Conservation (phyloP, 2,329 filamentous ascomycete species). For the Aspergillus quadrilineatus region DNA sequence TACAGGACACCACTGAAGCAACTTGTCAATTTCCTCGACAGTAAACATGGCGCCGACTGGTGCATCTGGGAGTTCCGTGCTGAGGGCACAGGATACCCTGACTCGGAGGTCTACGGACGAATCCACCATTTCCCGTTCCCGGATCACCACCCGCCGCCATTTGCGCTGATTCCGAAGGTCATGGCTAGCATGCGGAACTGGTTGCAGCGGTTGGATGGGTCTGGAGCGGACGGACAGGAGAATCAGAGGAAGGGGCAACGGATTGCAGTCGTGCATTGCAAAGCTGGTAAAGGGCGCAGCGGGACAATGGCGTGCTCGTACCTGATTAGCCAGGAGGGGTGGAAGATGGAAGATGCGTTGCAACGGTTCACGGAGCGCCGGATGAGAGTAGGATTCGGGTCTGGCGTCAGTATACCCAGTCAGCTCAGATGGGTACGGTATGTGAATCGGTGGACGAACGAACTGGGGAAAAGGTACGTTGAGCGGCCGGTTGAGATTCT, state of each 20-base stretch:
- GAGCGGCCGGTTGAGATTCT: slow-evolving; percentile 81
- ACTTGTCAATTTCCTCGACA: slow-evolving; percentile 83
- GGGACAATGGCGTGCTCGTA: slow-evolving; percentile 87
- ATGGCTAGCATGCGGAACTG: slow-evolving; percentile 92
- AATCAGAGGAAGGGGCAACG: slow-evolving; percentile 44
- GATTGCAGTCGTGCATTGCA: slow-evolving; percentile 92
- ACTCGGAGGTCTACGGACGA: slow-evolving; percentile 79
- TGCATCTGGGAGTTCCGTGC: slow-evolving; percentile 97
- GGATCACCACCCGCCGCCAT: slow-evolving; percentile 95
- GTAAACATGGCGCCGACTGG: slow-evolving; percentile 80
- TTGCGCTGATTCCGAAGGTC: slow-evolving; percentile 81
- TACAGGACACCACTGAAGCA: slow-evolving; percentile 91
- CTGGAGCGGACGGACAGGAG: slow-evolving; percentile 12
- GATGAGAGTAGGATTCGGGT: slow-evolving; percentile 86
- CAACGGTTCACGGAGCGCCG: slow-evolving; percentile 73
- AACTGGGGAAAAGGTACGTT: slow-evolving; percentile 70
- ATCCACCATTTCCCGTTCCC: slow-evolving; percentile 94
- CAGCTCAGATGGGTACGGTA: slow-evolving; percentile 86
- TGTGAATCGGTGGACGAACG: slow-evolving; percentile 79
- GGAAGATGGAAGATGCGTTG: slow-evolving; percentile 63
- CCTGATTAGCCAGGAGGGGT: slow-evolving; percentile 80
- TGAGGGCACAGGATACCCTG: slow-evolving; percentile 93
- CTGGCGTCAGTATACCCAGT: slow-evolving; percentile 88
- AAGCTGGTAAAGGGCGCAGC: slow-evolving; percentile 91
- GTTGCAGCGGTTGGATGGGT: slow-evolving; percentile 52